These are phyloP conservation scores for Colletotrichum scovillei DNA, from an alignment of 2,329 filamentous ascomycete species.

Conservation along the genomic window DNA sequence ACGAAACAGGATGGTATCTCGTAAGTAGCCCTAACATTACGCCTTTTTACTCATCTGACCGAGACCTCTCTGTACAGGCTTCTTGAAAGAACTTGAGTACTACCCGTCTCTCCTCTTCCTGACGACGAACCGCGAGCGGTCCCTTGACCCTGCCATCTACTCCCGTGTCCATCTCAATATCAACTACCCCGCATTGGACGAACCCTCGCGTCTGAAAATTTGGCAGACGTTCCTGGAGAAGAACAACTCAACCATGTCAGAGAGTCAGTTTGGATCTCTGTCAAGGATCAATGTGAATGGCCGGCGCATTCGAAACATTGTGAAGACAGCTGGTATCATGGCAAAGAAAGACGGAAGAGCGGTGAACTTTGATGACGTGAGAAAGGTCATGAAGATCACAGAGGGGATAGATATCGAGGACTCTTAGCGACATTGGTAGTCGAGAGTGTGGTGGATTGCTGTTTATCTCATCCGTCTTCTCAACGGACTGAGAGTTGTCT, in stretches of 20 bases:
- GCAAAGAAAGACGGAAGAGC: conserved; percentile 32
- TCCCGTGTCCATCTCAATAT: conserved; percentile 59
- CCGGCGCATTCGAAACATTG: conserved; percentile 39
- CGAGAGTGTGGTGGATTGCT: background rate
- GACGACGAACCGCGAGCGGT: conserved; percentile 80
- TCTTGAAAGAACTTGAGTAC: conserved; percentile 87
- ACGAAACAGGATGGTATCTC: conserved; percentile 28
- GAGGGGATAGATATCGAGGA: conserved; percentile 34
- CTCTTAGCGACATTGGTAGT: too few relatives aligned
- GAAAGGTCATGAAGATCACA: conserved; percentile 40
- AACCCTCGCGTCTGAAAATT: conserved; percentile 36
- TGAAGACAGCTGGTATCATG: conserved; percentile 41
- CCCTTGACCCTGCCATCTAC: conserved; percentile 60
- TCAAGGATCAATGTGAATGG: conserved; percentile 38
- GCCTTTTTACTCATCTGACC: background rate
- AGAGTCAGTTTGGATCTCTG: conserved; percentile 32
- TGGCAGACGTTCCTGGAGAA: conserved; percentile 42
- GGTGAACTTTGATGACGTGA: conserved; percentile 37
- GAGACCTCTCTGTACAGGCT: conserved; percentile 48
- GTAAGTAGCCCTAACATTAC: background rate
- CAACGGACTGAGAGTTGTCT: background rate
- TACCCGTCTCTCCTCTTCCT: conserved; percentile 92
- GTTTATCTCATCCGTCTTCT: background rate
- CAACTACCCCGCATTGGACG: conserved; percentile 44
- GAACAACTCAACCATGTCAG: conserved; percentile 22